These are phyloP conservation scores for Crotalaria pallida DNA, from an alignment of 306 rosid species.

Conservation along the genomic window DNA sequence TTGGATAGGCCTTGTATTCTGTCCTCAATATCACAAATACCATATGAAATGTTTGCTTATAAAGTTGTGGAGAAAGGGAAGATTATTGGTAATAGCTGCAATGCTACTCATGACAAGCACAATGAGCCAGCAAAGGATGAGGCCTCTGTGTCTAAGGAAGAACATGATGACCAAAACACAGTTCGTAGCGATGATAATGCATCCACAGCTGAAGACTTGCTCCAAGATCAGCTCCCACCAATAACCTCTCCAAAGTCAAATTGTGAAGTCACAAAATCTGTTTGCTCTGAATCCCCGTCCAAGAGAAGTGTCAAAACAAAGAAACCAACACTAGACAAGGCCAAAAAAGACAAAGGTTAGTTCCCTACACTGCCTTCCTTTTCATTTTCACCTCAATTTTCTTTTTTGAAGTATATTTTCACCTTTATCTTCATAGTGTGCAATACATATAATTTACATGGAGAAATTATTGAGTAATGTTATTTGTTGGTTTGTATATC, in stretches of 20 bases:
- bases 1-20: slow-evolving; percentile 20
- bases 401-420: too few species aligned
- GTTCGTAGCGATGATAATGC: slow-evolving; percentile 18
- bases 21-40: slow-evolving; percentile 51
- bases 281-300: slow-evolving; percentile 34
- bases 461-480: too few species aligned
- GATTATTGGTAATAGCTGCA: slow-evolving; percentile 11
- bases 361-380: neutral
- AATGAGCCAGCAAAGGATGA: slow-evolving; percentile 32
- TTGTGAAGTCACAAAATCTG: slow-evolving; percentile 28
- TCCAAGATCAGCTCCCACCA: slow-evolving; percentile 34
- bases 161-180: slow-evolving; percentile 9
- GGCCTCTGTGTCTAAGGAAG: neutral
- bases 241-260: slow-evolving; percentile 32
- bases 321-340: slow-evolving; percentile 19
- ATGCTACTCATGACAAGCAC: slow-evolving; percentile 11
- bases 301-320: slow-evolving; percentile 34
- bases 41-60: slow-evolving; percentile 80
- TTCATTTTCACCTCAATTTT: neutral
- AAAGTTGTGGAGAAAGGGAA: slow-evolving; percentile 62
- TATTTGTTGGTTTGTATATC: too few species aligned
- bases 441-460: too few species aligned
- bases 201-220: slow-evolving; percentile 36
- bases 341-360: slow-evolving; percentile 61
- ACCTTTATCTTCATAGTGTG: too few species aligned